A percentile compares a stretch with the other conserved stretches of the same genome.
phyloP scores from a whole-genome alignment of 2,329 filamentous ascomycete species.

The Alternaria ventricosa region DNA sequence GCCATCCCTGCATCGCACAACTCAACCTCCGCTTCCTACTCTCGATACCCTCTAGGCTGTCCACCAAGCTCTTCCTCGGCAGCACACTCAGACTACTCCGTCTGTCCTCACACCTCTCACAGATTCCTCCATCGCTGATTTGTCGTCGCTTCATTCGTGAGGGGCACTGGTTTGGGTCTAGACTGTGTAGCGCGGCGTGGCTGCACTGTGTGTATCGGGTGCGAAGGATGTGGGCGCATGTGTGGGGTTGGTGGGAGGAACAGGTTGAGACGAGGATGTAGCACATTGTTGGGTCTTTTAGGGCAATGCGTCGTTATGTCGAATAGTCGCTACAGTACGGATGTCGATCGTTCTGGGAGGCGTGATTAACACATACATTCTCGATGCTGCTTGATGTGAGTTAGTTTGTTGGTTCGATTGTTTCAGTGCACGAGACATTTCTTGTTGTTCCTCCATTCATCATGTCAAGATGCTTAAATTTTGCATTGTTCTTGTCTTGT shows the following conservation, averaged over 20 bases:
- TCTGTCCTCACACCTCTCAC: constrained; percentile 16
- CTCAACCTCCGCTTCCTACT: not conserved
- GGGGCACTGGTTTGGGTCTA: constrained; percentile 30
- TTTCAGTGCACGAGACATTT: not conserved
- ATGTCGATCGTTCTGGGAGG: not conserved
- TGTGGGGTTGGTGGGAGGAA: not conserved
- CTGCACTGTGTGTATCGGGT: constrained; percentile 30
- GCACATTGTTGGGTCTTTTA: constrained; percentile 27
- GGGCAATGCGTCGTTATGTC: not conserved
- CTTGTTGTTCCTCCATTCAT: not conserved
- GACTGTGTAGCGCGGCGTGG: constrained; percentile 25
- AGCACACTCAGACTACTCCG: constrained; percentile 25
- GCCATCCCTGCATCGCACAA: not conserved
- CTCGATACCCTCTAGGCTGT: not conserved
- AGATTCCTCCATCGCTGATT: constrained; percentile 1
- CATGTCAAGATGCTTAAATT: not conserved
- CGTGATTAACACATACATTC: not conserved
- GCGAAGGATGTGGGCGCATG: constrained; percentile 19
- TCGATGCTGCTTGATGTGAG: not conserved
- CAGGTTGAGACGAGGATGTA: constrained; percentile 33
- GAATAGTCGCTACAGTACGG: not conserved
- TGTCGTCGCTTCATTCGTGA: constrained; percentile 29
- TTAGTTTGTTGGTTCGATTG: not conserved
- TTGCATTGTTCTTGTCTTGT: not conserved
- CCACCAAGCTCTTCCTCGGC: not conserved